A percentile compares a stretch with the other conserved stretches of the same genome.
Conservation (phyloP, 2,329 filamentous ascomycete genomes). For the Ceratocystis eucalypticola region DNA sequence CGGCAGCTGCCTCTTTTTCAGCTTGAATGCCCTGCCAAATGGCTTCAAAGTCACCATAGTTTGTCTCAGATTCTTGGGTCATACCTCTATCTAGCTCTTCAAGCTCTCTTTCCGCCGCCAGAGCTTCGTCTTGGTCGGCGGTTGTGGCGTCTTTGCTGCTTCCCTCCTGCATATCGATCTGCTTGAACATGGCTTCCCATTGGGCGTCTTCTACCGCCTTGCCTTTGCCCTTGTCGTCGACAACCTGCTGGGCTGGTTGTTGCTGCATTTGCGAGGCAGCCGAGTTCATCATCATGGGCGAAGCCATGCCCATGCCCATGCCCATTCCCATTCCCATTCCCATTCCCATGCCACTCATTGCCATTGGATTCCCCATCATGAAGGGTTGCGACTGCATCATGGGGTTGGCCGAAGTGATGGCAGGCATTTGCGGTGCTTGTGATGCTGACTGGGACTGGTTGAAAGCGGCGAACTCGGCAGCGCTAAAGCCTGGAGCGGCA, state of each 20-base stretch:
- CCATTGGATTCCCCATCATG: slow-evolving; percentile 41
- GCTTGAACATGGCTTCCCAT: slow-evolving; percentile 93
- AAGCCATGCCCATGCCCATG: slow-evolving; percentile 39
- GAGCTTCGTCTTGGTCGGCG: slow-evolving; percentile 31
- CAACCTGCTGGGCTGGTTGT: slow-evolving; percentile 34
- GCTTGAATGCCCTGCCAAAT: slow-evolving; percentile 75
- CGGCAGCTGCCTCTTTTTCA: slow-evolving; percentile 32
- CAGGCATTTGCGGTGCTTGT: slow-evolving; percentile 47
- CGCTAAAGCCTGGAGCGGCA: slow-evolving; percentile 50
- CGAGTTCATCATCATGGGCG: slow-evolving; percentile 45
- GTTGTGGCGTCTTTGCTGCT: slow-evolving; percentile 39
- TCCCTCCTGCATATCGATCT: slow-evolving; percentile 50
- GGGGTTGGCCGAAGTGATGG: slow-evolving; percentile 24
- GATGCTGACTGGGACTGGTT: slow-evolving; percentile 50
- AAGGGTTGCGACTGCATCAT: slow-evolving; percentile 21
- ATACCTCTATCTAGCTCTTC: slow-evolving; percentile 64
- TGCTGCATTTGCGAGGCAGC: background rate
- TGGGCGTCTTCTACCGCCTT: slow-evolving; percentile 87
- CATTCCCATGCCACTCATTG: slow-evolving; percentile 40
- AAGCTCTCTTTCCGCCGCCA: slow-evolving; percentile 47
- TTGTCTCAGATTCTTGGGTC: slow-evolving; percentile 44
- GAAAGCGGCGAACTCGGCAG: slow-evolving; percentile 80
- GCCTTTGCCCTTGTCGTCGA: slow-evolving; percentile 62
- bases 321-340: slow-evolving; percentile 26
- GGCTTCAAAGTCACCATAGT: slow-evolving; percentile 77